Conservation (phyloP, 345 rosid species). For the Pistacia vera region DNA sequence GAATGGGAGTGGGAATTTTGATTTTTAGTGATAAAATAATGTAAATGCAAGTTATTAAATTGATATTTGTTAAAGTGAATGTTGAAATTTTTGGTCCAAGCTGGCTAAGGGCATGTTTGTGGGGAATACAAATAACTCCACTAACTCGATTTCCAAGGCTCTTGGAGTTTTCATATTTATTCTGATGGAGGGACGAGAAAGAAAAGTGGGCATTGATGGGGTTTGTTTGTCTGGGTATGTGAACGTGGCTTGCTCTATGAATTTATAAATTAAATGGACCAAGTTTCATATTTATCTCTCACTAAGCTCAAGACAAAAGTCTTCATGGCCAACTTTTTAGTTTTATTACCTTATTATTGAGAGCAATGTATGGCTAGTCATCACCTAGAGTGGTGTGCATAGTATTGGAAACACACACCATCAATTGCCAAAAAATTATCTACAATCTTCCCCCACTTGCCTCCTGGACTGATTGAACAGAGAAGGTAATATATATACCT, state of each 20-base stretch:
- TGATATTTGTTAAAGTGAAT: constrained; percentile 18
- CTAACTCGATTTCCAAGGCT: constrained; percentile 70
- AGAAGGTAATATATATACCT: not conserved
- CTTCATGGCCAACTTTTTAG: constrained; percentile 42
- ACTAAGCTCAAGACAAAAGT: constrained; percentile 41
- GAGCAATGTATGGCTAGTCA: constrained; percentile 20
- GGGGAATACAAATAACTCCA: constrained; percentile 60
- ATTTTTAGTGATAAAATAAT: too few species aligned
- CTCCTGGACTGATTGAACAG: constrained; percentile 9
- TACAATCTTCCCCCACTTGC: not conserved
- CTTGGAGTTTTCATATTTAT: constrained; percentile 52
- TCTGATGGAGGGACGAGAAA: constrained; percentile 29
- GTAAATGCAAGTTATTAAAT: too few species aligned
- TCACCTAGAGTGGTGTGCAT: constrained; percentile 30
- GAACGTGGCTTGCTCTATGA: constrained; percentile 27
- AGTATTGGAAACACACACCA: constrained; percentile 19
- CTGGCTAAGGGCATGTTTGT: constrained; percentile 56
- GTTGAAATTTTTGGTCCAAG: constrained; percentile 41
- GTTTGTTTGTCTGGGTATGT: constrained; percentile 38
- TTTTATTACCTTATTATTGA: constrained; percentile 56
- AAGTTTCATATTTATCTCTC: not conserved
- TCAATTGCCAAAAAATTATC: not conserved
- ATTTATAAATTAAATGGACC: not conserved
- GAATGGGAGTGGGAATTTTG: constrained; percentile 24
- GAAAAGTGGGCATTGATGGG: constrained; percentile 38